phyloP scores from a whole-genome alignment of 768 basidiomycete genomes.

The Dentipellis fragilis region DNA sequence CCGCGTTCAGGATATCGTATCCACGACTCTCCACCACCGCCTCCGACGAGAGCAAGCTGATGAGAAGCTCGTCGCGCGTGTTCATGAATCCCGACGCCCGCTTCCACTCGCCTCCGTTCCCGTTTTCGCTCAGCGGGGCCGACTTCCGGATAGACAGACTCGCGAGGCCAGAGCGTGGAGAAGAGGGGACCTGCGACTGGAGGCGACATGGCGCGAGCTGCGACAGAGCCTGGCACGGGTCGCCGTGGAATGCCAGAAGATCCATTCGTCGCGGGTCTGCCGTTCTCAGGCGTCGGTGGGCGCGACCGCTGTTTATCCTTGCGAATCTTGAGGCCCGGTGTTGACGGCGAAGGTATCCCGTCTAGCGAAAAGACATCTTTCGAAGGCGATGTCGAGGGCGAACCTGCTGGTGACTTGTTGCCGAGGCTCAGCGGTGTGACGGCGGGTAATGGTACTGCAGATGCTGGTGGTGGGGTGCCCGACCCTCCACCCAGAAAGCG shows the following conservation, averaged over 20 bases:
- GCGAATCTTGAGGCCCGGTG: not conserved
- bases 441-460: slow-evolving; percentile 3
- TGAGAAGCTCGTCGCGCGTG: slow-evolving; percentile 74
- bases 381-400: not conserved
- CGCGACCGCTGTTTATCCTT: not conserved
- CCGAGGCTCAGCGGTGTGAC: too few species aligned
- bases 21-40: slow-evolving; percentile 87
- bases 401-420: not conserved
- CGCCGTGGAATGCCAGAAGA: not conserved
- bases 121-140: not conserved
- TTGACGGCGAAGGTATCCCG: not conserved
- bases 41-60: slow-evolving; percentile 87
- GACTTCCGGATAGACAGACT: not conserved
- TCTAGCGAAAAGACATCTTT: not conserved
- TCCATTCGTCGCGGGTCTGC: not conserved
- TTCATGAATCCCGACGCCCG: slow-evolving; percentile 26
- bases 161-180: slow-evolving; percentile 3
- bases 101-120: not conserved
- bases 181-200: slow-evolving; percentile 17
- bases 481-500: slow-evolving; percentile 17
- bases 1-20: slow-evolving; percentile 65
- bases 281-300: not conserved
- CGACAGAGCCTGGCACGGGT: not conserved
- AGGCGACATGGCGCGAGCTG: slow-evolving; percentile 11
- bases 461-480: slow-evolving; percentile 1